A percentile compares a stretch with the other conserved stretches of the same genome.
These are phyloP conservation scores for Sporothrix variecibatus DNA, from an alignment of 2,329 filamentous ascomycete species.

Conservation along the genomic window DNA sequence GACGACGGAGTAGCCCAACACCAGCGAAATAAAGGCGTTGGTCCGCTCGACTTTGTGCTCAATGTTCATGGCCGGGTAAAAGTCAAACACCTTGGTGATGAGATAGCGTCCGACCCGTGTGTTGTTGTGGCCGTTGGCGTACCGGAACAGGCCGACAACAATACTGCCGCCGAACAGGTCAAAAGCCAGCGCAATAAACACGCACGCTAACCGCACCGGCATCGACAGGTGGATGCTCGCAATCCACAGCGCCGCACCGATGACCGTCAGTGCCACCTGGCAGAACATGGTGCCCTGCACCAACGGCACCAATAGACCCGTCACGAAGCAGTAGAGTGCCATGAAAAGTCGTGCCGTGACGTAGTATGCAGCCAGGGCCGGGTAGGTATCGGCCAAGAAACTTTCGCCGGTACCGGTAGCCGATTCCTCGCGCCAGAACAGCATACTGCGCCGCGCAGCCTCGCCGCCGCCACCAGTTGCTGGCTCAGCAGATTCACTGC, in stretches of 20 bases:
- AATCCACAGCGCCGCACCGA: slow-evolving; percentile 61
- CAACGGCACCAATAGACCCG: slow-evolving; percentile 56
- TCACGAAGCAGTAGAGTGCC: slow-evolving; percentile 49
- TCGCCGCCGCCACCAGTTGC: background rate
- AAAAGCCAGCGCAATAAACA: slow-evolving; percentile 57
- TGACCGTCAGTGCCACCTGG: slow-evolving; percentile 46
- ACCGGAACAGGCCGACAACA: slow-evolving; percentile 46
- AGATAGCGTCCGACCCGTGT: slow-evolving; percentile 31
- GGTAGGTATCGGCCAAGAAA: slow-evolving; percentile 51
- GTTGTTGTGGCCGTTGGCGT: slow-evolving; percentile 28
- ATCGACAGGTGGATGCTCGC: slow-evolving; percentile 58
- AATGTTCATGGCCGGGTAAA: slow-evolving; percentile 64
- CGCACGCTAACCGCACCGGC: slow-evolving; percentile 55
- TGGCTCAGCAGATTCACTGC: background rate
- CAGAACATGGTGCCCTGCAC: slow-evolving; percentile 57
- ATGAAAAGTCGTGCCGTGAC: slow-evolving; percentile 58
- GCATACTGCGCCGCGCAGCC: background rate
- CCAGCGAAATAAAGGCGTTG: slow-evolving; percentile 64
- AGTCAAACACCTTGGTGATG: slow-evolving; percentile 52
- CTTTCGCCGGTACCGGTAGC: background rate
- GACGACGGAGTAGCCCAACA: slow-evolving; percentile 66
- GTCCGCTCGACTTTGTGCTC: slow-evolving; percentile 67
- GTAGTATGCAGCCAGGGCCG: slow-evolving; percentile 62
- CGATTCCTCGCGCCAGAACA: background rate
- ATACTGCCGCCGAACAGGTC: slow-evolving; percentile 54